A percentile compares a stretch with the other conserved stretches of the same genome.
phyloP scores from a whole-genome alignment of 2,329 filamentous ascomycete species.

The Penicillium sp. region DNA sequence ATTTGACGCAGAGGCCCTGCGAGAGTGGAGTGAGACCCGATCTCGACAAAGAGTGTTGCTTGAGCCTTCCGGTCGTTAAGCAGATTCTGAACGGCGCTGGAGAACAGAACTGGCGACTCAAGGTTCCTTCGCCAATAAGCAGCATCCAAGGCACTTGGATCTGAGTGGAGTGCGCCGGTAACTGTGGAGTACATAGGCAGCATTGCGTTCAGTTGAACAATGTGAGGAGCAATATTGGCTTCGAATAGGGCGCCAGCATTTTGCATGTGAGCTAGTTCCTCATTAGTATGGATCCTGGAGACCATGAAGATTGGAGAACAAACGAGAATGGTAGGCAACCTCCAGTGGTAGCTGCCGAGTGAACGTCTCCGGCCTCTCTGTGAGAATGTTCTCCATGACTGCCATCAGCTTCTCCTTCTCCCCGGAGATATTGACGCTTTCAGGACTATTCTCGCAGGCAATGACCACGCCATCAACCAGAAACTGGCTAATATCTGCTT shows the following conservation, averaged over 20 bases:
- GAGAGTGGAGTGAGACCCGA: conserved; percentile 40
- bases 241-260: neutral
- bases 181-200: conserved; percentile 8
- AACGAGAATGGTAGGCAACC: conserved; percentile 19
- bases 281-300: neutral
- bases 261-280: conserved; percentile 5
- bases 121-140: conserved; percentile 25
- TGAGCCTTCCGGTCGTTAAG: neutral
- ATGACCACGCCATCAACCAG: conserved; percentile 8
- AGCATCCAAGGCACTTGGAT: conserved; percentile 2
- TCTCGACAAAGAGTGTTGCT: conserved; percentile 25
- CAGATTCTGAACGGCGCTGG: conserved; percentile 9
- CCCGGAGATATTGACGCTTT: conserved; percentile 17
- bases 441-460: conserved; percentile 20
- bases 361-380: conserved; percentile 6
- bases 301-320: neutral
- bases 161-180: neutral
- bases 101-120: conserved; percentile 21
- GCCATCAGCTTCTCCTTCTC: conserved; percentile 1
- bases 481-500: neutral
- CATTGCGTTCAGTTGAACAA: neutral
- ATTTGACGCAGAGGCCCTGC: conserved; percentile 30
- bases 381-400: neutral
- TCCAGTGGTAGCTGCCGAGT: conserved; percentile 5
- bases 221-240: neutral